Evolutionary conservation across 495 filamentous ascomycete genomes (phyloP), one percentile per base, ranked within the genome.

Genomic region (Aspergillus coremiiformis): DNA sequence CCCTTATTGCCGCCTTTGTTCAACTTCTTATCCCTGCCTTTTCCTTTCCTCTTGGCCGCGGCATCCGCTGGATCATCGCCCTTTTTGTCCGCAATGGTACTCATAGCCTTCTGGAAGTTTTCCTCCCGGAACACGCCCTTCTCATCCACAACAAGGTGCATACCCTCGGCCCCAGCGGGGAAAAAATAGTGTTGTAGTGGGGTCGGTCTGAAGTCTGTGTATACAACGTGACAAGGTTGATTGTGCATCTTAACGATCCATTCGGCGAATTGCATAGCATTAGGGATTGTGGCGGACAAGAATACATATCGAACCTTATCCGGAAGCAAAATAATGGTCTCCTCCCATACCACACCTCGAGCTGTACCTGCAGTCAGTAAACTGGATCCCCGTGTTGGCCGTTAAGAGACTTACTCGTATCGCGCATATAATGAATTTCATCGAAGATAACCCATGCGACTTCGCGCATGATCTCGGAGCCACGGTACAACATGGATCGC

Each of bases 251-350:
- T 96, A 49, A 86, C 87, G 53, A 97, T 91, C 93, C 93, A 98
- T 67, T 98, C 90, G 59, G 93, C 93, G 61, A 98, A 98, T 64
- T 98, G 93, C 85, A 97, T 96, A 39, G 93, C 91, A 62, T 98
- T 98, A 32, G 93, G 93, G 54, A 98, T 98, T n/a, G 93, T 98
- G 33, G 93, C 93, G 22, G 93, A 98, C 27, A 98, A 73, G 74
- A 98, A 98, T 27, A 96, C 93, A 59, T 97, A 98, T 68, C 89
- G 86, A 51, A 97, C 93, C 76, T 98, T 96, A 74, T 98, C 92
- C 5, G 93, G 93, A 9, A 98, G 74, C 21, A 98, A 75, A 63
- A 98, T 98, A 64, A 98, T 94, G 7, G 94, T 97, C 69, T 98
- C 93, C 66, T 98, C 93, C 93, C 93, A 98, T 9, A 98, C 93